A percentile compares a stretch with the other conserved stretches of the same genome.
These are phyloP conservation scores for Dunaliella salina DNA, from an alignment of 163 green algal species.

Conservation along the genomic window DNA sequence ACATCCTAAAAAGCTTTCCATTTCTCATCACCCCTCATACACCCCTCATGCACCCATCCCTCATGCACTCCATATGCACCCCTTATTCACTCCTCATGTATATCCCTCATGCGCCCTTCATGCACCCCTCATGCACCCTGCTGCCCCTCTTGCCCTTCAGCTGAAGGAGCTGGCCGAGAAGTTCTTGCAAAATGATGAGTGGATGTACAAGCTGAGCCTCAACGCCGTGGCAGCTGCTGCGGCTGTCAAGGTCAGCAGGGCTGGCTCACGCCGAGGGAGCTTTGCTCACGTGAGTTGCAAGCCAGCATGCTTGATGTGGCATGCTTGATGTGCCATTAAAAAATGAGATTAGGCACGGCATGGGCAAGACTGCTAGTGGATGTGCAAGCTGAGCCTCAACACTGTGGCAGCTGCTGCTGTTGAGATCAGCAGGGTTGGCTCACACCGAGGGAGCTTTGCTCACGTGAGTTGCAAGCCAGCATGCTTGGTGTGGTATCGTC, in stretches of 20 bases:
- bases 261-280: not conserved
- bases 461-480: not conserved
- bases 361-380: no score
- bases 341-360: no score
- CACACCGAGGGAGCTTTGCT: not conserved
- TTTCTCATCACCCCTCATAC: no score
- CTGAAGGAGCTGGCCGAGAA: slow-evolving; percentile 73
- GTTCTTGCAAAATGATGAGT: slow-evolving; percentile 84
- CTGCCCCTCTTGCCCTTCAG: not conserved
- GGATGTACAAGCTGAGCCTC: slow-evolving; percentile 85
- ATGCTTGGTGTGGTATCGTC: no score
- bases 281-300: not conserved
- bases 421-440: not conserved
- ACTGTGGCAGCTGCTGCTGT: slow-evolving; percentile 41
- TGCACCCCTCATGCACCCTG: not conserved
- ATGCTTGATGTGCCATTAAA: no score
- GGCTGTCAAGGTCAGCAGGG: not conserved
- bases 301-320: not conserved
- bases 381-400: slow-evolving; percentile 79
- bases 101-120: no score
- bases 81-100: no score
- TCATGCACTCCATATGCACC: no score
- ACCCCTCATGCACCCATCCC: no score
- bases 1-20: no score
- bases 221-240: slow-evolving; percentile 51